Evolutionary conservation across 306 rosid genomes (phyloP).

Genomic region (Phaseolus lunatus): DNA sequence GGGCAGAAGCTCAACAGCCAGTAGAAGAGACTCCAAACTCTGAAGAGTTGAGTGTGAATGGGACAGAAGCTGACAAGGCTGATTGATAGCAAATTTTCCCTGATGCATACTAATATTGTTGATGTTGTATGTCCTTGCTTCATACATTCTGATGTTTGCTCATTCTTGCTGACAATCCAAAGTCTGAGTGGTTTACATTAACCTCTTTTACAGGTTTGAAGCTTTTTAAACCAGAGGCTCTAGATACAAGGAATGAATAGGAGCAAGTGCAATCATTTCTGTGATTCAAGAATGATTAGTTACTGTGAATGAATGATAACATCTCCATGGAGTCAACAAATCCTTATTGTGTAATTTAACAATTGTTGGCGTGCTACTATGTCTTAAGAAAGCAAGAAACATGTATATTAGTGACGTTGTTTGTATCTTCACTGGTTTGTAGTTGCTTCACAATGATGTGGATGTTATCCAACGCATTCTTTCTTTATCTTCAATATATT

Average conservation of each 20-base stretch:
- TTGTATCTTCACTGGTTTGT: constrained; percentile 23
- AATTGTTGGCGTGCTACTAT: constrained; percentile 24
- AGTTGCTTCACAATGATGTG: constrained; percentile 21
- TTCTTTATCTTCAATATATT: not conserved
- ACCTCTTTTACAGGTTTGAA: constrained; percentile 33
- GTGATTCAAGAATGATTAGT: constrained; percentile 27
- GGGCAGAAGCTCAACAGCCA: constrained; percentile 38
- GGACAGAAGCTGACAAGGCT: constrained; percentile 49
- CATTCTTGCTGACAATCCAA: constrained; percentile 14
- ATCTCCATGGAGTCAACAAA: constrained; percentile 26
- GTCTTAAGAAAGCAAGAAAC: constrained; percentile 13
- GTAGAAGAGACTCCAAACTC: too few species aligned
- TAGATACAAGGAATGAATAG: constrained; percentile 26
- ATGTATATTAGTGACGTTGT: constrained; percentile 8
- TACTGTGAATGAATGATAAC: constrained; percentile 27
- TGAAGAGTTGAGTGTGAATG: constrained; percentile 47
- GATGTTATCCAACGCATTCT: not conserved
- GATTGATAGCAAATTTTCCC: constrained; percentile 42
- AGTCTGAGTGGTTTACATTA: constrained; percentile 35
- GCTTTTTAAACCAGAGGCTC: constrained; percentile 12
- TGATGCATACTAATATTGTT: constrained; percentile 35
- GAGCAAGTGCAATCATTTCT: constrained; percentile 23
- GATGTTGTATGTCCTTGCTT: constrained; percentile 44
- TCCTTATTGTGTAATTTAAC: constrained; percentile 24
- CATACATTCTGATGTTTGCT: constrained; percentile 17